Evolutionary conservation across 1,284 basidiomycete genomes (phyloP).

Genomic region (Apiotrichum porosum): DNA sequence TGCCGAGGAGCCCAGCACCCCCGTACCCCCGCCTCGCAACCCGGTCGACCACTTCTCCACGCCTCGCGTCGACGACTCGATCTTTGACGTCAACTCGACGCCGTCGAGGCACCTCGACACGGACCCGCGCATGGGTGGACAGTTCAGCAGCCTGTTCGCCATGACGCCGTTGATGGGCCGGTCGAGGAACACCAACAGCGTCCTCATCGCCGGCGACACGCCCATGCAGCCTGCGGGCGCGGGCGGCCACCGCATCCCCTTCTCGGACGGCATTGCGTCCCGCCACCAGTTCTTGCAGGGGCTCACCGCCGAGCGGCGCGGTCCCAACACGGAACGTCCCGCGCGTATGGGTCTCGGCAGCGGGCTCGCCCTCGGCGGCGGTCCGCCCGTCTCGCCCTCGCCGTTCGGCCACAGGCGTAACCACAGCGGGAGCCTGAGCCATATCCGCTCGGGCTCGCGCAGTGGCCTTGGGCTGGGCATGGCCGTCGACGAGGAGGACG

Average conservation of each 20-base stretch:
- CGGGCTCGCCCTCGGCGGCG: slow-evolving; percentile 24
- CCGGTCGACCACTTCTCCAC: slow-evolving; percentile 33
- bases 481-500: slow-evolving; percentile 17
- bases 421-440: slow-evolving; percentile 26
- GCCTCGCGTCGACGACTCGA: slow-evolving; percentile 36
- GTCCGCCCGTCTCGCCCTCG: slow-evolving; percentile 29
- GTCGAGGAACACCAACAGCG: slow-evolving; percentile 26
- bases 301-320: slow-evolving; percentile 7
- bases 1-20: slow-evolving; percentile 35
- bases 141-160: slow-evolving; percentile 39
- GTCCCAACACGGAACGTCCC: slow-evolving; percentile 7
- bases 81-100: slow-evolving; percentile 45
- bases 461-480: slow-evolving; percentile 19
- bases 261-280: slow-evolving; percentile 22
- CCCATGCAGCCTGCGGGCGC: slow-evolving; percentile 11
- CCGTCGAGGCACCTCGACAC: slow-evolving; percentile 42
- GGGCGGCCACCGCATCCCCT: slow-evolving; percentile 19
- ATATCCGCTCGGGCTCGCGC: slow-evolving; percentile 32
- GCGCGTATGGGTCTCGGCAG: slow-evolving; percentile 9
- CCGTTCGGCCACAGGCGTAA: slow-evolving; percentile 23
- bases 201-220: slow-evolving; percentile 23
- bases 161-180: slow-evolving; percentile 39
- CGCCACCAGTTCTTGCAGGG: slow-evolving; percentile 38
- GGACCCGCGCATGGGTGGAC: slow-evolving; percentile 21
- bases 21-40: slow-evolving; percentile 23